phyloP scores from a whole-genome alignment of 306 rosid genomes.

The Trichosanthes cucumerina region DNA sequence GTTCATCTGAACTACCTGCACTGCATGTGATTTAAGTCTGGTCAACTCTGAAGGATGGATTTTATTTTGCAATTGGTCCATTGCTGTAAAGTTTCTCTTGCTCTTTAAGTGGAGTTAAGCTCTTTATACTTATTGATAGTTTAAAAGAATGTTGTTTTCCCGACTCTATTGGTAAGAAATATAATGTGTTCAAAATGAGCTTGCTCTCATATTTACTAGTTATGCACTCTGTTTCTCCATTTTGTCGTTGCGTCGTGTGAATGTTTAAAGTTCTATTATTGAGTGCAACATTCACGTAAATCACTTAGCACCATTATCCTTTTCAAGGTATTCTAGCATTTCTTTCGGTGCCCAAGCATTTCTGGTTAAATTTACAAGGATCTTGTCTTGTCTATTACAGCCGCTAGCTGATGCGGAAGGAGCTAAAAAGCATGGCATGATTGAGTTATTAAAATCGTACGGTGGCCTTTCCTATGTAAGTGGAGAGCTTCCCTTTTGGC shows the following conservation, averaged over 20 bases:
- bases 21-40: not conserved
- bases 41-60: not conserved
- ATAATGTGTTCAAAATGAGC: not conserved
- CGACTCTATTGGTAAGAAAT: not conserved
- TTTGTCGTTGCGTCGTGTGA: not conserved
- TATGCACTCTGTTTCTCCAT: not conserved
- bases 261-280: not conserved
- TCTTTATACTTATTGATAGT: not conserved
- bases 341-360: not conserved
- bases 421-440: slow-evolving; percentile 46
- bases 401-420: slow-evolving; percentile 99
- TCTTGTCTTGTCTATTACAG: slow-evolving; percentile 28
- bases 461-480: slow-evolving; percentile 93
- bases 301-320: not conserved
- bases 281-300: not conserved
- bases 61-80: not conserved
- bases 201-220: not conserved
- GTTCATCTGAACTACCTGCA: not conserved
- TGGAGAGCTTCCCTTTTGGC: slow-evolving; percentile 10
- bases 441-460: slow-evolving; percentile 60
- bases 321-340: not conserved
- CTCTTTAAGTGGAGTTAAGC: not conserved
- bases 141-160: not conserved
- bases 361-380: not conserved
- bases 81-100: not conserved